phyloP scores from a whole-genome alignment of 176 grass and related monocot species.

The Thalia dealbata region DNA sequence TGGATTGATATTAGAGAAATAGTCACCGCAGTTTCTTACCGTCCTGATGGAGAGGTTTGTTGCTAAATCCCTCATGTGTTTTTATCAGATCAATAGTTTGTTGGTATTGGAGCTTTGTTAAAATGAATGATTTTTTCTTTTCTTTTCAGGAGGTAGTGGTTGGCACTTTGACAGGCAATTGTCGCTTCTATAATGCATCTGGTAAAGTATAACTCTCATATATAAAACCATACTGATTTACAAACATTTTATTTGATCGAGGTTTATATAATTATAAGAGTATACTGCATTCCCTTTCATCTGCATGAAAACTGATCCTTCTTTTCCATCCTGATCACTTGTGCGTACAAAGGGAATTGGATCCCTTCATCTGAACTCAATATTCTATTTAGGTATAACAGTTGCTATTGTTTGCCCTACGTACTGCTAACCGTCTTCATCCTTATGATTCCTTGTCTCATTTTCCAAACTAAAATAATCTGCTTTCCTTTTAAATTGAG shows the following conservation, averaged over 20 bases:
- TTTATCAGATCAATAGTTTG: not conserved
- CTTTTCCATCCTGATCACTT: too few species aligned
- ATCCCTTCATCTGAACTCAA: too few species aligned
- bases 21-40: constrained; percentile 71
- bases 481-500: not conserved
- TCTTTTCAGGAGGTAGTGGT: constrained; percentile 10
- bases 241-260: not conserved
- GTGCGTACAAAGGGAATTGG: too few species aligned
- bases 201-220: not conserved
- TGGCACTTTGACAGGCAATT: constrained; percentile 24
- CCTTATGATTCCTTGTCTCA: too few species aligned
- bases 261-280: not conserved
- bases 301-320: too few species aligned
- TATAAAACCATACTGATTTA: not conserved
- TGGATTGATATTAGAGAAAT: constrained; percentile 79
- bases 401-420: too few species aligned
- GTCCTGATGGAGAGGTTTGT: constrained; percentile 62
- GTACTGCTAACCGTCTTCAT: too few species aligned
- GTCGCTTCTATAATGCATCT: constrained; percentile 27
- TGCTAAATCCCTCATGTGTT: constrained; percentile 18
- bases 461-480: not conserved
- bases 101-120: not conserved
- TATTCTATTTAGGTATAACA: too few species aligned
- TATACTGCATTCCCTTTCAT: too few species aligned
- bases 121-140: not conserved